A percentile compares a stretch with the other conserved stretches of the same genome.
These are phyloP conservation scores for Rhodotorula paludigena DNA, from an alignment of 768 basidiomycete genomes.

Conservation along the genomic window DNA sequence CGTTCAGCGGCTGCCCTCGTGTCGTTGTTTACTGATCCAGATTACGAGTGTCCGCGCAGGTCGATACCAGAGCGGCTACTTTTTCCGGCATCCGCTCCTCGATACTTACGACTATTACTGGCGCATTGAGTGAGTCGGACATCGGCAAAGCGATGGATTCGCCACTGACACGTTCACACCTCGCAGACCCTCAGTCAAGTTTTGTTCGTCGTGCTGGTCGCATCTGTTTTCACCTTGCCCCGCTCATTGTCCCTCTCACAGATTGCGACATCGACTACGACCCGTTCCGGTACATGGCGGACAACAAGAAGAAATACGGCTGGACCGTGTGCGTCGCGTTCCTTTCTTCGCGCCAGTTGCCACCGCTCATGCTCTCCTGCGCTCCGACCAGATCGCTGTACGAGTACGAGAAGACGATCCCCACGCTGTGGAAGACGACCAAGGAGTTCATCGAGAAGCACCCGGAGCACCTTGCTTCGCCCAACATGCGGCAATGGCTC, in stretches of 20 bases:
- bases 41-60: neutral
- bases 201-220: slow-evolving; percentile 59
- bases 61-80: slow-evolving; percentile 64
- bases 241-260: neutral
- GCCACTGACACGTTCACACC: neutral
- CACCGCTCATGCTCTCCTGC: neutral
- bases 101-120: slow-evolving; percentile 76
- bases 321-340: slow-evolving; percentile 47
- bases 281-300: slow-evolving; percentile 75
- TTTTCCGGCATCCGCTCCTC: slow-evolving; percentile 72
- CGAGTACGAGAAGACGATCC: slow-evolving; percentile 67
- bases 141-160: neutral
- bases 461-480: slow-evolving; percentile 58
- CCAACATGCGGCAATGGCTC: slow-evolving; percentile 68
- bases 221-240: slow-evolving; percentile 1
- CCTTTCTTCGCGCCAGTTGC: neutral
- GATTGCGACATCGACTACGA: slow-evolving; percentile 51
- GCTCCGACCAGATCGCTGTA: neutral
- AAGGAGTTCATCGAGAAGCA: slow-evolving; percentile 62
- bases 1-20: no score
- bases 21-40: no score
- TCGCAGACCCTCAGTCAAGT: slow-evolving; percentile 60
- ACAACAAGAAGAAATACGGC: slow-evolving; percentile 80
- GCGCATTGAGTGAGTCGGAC: slow-evolving; percentile 61
- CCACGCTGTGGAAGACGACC: slow-evolving; percentile 69